phyloP scores from a whole-genome alignment of 352 stramenopile species.

The Globisporangium takayamanum region DNA sequence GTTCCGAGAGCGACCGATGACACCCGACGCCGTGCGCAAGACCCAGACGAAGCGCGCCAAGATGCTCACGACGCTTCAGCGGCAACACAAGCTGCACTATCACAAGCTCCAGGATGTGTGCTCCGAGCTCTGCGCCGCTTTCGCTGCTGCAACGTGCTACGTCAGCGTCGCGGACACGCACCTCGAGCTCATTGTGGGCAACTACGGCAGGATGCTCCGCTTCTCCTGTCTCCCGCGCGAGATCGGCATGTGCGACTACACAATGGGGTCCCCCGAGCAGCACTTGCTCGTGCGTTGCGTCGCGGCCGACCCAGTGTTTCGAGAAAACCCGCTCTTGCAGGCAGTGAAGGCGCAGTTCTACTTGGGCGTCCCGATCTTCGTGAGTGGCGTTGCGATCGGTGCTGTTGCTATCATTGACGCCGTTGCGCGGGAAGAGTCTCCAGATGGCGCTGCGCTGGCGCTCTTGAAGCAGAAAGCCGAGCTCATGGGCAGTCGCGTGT shows the following conservation, averaged over 20 bases:
- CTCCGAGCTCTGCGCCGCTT: slow-evolving; percentile 2
- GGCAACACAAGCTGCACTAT: slow-evolving; percentile 21
- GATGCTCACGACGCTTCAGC: slow-evolving; percentile 17
- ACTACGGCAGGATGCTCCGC: slow-evolving; percentile 17
- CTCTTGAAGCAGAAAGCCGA: slow-evolving; percentile 7
- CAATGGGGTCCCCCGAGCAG: slow-evolving; percentile 12
- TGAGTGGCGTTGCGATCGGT: slow-evolving; percentile 15
- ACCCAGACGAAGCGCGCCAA: slow-evolving; percentile 14
- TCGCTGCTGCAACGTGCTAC: slow-evolving; percentile 11
- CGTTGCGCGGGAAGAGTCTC: slow-evolving; percentile 1
- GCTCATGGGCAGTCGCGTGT: slow-evolving; percentile 7
- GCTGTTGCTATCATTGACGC: slow-evolving; percentile 18
- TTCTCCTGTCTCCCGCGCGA: slow-evolving; percentile 24
- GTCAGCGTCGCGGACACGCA: slow-evolving; percentile 15
- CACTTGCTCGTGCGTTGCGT: slow-evolving; percentile 11
- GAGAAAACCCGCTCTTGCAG: slow-evolving; percentile 22
- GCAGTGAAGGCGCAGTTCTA: slow-evolving; percentile 19
- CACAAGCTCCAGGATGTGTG: slow-evolving; percentile 17
- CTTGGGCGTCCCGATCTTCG: slow-evolving; percentile 13
- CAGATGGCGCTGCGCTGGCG: not conserved
- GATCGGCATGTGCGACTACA: slow-evolving; percentile 25
- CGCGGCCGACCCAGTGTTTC: slow-evolving; percentile 5
- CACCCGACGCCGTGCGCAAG: slow-evolving; percentile 1
- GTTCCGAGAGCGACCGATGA: slow-evolving; percentile 12
- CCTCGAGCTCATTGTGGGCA: slow-evolving; percentile 20